Evolutionary conservation across 495 filamentous ascomycete species (phyloP).

Genomic region (Pseudotulostoma volvatum): DNA sequence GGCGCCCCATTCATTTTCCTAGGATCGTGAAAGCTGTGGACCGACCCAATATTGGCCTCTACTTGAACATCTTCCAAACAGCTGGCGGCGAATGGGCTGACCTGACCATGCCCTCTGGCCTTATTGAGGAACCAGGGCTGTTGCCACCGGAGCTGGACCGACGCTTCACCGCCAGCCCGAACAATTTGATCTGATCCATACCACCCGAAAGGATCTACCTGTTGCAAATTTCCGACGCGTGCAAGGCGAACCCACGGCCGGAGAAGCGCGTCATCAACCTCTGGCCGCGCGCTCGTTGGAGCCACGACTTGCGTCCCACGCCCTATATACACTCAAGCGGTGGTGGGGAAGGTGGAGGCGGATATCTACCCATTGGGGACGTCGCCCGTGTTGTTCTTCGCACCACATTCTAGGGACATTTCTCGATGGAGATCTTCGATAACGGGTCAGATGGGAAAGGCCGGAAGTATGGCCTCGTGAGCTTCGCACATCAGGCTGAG

Average conservation of each 20-base stretch:
- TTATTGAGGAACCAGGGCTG: conserved; percentile 29
- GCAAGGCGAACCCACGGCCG: conserved; percentile 39
- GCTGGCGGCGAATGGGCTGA: conserved; percentile 63
- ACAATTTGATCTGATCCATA: conserved; percentile 36
- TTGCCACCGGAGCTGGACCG: conserved; percentile 27
- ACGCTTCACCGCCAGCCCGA: conserved; percentile 35
- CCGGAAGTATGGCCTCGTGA: conserved; percentile 39
- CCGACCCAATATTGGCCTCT: conserved; percentile 53
- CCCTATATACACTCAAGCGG: too few relatives aligned
- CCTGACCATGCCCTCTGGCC: conserved; percentile 47
- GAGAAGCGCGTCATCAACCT: conserved; percentile 23
- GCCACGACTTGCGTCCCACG: conserved; percentile 51
- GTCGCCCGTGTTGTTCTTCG: conserved; percentile 48
- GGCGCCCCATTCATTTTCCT: too few relatives aligned
- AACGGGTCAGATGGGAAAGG: conserved; percentile 39
- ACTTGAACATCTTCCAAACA: conserved; percentile 71
- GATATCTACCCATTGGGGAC: conserved; percentile 53
- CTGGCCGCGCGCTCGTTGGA: conserved; percentile 51
- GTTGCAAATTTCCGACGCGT: conserved; percentile 68
- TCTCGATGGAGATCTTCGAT: conserved; percentile 68
- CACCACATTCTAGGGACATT: conserved; percentile 58
- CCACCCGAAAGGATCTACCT: conserved; percentile 60
- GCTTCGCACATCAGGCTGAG: conserved; percentile 45
- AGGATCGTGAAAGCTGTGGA: conserved; percentile 44
- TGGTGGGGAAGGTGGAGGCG: conserved; percentile 41